Evolutionary conservation across 2,329 filamentous ascomycete species (phyloP).

Genomic region (Laburnicola sp.): DNA sequence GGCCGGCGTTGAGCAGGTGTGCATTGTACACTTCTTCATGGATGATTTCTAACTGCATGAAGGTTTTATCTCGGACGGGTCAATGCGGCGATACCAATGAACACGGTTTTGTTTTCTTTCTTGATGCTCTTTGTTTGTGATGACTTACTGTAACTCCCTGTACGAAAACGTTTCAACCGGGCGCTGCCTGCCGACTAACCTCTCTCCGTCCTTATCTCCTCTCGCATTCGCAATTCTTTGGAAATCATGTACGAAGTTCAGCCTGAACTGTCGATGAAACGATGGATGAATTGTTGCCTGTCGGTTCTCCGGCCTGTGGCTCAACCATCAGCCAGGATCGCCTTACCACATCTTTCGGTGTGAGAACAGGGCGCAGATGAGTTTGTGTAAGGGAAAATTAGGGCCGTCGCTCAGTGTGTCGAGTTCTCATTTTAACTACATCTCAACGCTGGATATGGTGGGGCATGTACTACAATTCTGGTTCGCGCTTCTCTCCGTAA

Average conservation of each 20-base stretch:
- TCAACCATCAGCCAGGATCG: constrained; percentile 33
- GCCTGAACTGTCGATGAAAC: constrained; percentile 4
- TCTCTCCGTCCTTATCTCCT: too few relatives aligned
- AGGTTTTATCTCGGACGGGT: constrained; percentile 14
- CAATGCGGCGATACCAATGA: constrained; percentile 28
- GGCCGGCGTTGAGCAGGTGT: constrained; percentile 21
- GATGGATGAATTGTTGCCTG: constrained; percentile 24
- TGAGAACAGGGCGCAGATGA: constrained; percentile 27
- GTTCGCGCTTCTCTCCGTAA: too few relatives aligned
- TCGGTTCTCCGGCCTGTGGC: constrained; percentile 10
- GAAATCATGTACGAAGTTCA: background rate
- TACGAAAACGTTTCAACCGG: background rate
- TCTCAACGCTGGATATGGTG: background rate
- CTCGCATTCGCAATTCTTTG: too few relatives aligned
- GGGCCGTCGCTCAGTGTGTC: too few relatives aligned
- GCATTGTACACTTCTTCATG: constrained; percentile 13
- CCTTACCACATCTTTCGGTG: constrained; percentile 50
- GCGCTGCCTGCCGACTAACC: too few relatives aligned
- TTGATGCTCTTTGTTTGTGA: constrained; percentile 1
- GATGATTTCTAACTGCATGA: constrained; percentile 15
- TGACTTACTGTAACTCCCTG: background rate
- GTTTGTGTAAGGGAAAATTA: constrained; percentile 23
- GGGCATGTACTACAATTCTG: too few relatives aligned
- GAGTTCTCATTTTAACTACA: too few relatives aligned
- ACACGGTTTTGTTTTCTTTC: constrained; percentile 12